Evolutionary conservation across 805 yeast genomes (phyloP), one percentile per base, ranked within the genome.

Genomic region (Saccharomycopsis malanga): DNA sequence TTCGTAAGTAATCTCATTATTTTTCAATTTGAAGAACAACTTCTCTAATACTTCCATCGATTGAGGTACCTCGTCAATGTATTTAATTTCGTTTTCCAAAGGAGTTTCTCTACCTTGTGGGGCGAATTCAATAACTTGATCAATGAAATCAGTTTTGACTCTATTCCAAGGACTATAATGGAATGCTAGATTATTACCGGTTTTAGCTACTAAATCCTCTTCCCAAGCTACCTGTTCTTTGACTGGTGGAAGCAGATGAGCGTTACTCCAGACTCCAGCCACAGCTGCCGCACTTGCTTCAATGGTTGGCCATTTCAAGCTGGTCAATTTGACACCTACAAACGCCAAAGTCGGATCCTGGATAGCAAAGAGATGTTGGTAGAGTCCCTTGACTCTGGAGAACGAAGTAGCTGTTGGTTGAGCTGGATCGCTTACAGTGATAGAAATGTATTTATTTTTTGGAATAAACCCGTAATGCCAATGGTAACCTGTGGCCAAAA

Each of bases 221-320:
- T 63, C 68, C 69, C 72, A 69, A 6, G 55, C 48, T 17, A 45
- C 47, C 55, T 73, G 77, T 21, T 67, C 72, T 23, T 65, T 65
- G 14, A 56, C 51, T 0, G 67, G 37, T 1, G 81, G 80, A 22
- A 74, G 56, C 9, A 52, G 12, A 22, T 57, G 61, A 24, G 62
- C 61, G 14, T 68, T 67, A 2, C 76, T 64, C 77, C 79, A 76
- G 3, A 74, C 71, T n/a, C 81, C 81, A 14, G 77, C 76, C 42
- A 76, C 62, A 0, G 79, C 78, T n/a, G 77, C 72, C 1, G 78
- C 75, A 40, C 67, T 61, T 1, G 72, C 63, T 54, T 77, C 82
- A 53, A 74, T 71, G 14, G 72, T 65, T 43, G 72, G 71, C 62
- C 74, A 75, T 52, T 70, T 67, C 22, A 73, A 56, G 2, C 72